These are phyloP conservation scores for Leucosporidium scottii DNA, from an alignment of 768 basidiomycete genomes.

Conservation along the genomic window DNA sequence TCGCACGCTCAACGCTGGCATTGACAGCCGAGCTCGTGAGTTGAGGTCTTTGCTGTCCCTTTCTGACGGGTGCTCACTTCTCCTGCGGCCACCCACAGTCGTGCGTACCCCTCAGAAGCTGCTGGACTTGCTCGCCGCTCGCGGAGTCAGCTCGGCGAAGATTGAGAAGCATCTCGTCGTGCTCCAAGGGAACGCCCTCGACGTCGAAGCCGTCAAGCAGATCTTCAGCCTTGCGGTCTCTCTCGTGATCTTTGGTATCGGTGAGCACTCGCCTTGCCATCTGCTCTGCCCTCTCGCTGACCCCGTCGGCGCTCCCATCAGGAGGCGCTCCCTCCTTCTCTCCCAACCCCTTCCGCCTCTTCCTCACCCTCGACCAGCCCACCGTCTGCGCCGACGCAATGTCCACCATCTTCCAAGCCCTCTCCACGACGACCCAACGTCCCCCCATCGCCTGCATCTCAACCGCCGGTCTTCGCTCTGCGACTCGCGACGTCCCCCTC, in stretches of 20 bases:
- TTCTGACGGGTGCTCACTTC: background rate
- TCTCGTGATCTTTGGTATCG: background rate
- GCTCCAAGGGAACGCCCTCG: background rate
- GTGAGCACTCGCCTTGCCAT: background rate
- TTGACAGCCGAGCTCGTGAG: background rate
- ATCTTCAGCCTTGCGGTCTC: background rate
- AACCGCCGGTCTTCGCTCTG: background rate
- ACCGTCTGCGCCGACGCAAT: background rate
- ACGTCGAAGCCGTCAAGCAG: background rate
- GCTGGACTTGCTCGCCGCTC: background rate
- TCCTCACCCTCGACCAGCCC: constrained; percentile 1
- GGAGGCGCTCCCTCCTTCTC: background rate
- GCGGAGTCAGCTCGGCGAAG: background rate
- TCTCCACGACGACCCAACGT: background rate
- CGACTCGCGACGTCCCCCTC: background rate
- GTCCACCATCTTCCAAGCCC: background rate
- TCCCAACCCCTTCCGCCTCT: background rate
- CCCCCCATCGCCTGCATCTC: background rate
- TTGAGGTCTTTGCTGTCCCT: background rate
- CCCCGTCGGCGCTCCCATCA: background rate
- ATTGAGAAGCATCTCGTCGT: background rate
- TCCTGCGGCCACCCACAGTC: too few relatives aligned
- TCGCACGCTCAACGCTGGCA: constrained; percentile 1
- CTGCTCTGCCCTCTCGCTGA: background rate
- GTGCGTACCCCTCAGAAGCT: background rate